These are phyloP conservation scores for Penicillium daleae DNA, from an alignment of 495 filamentous ascomycete species.

Conservation along the genomic window DNA sequence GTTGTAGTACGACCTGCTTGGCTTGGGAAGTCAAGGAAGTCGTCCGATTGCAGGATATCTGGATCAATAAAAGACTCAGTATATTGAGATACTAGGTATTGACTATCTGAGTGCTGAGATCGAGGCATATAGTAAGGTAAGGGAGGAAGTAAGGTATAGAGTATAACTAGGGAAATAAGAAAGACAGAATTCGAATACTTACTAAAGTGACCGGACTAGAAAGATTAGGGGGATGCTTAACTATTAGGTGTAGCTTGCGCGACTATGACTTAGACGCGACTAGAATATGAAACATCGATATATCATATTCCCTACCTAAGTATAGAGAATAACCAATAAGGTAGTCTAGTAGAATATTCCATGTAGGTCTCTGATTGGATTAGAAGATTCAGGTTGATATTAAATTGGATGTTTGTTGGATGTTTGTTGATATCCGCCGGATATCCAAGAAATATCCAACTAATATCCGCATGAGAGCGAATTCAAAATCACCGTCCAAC, in stretches of 20 bases:
- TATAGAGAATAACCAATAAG: neutral
- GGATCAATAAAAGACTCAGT: neutral
- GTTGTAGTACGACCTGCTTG: neutral
- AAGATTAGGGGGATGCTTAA: neutral
- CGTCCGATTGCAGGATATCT: neutral
- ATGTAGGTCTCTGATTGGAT: neutral
- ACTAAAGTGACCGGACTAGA: neutral
- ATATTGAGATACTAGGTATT: neutral
- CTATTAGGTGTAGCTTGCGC: neutral
- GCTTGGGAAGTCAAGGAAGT: neutral
- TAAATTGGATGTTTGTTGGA: neutral
- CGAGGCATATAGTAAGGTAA: neutral
- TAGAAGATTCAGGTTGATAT: neutral
- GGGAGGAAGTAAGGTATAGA: neutral
- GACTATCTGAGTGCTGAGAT: neutral
- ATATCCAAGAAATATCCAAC: neutral
- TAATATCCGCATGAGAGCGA: neutral
- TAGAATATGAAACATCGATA: neutral
- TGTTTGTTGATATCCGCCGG: neutral
- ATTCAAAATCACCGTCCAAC: neutral
- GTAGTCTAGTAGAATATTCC: neutral
- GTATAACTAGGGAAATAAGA: neutral
- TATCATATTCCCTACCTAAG: neutral
- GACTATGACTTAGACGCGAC: neutral
- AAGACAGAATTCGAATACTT: neutral